Base-by-base conservation (phyloP, 75 land plant genomes). In the Picea sitchensis region DNA sequence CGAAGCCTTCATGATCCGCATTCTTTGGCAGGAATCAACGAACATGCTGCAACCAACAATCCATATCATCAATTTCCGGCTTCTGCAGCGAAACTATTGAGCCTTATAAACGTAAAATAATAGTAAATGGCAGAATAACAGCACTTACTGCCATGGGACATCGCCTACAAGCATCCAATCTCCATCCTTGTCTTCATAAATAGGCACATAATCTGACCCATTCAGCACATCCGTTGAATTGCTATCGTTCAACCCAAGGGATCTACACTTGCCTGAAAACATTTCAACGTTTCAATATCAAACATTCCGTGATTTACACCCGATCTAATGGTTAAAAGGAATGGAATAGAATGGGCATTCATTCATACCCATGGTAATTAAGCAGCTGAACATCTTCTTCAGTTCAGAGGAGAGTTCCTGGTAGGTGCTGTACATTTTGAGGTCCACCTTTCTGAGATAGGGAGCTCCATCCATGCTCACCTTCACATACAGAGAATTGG, bases 301-400 rank as follows among this genome's bases (percentile, higher is more conserved):
- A 51, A 9, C 14, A 15, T 18, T 38, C 5, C 30, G 51, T 47
- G 51, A 58, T 41, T 72, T 26, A 75, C 17, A 71, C 31, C 7
- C 0, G 0, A 1, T 65, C 30, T 8, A 17, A 20, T 18, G 32
- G 18, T 5, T 61, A 21, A 51, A 21, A 26, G 62, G n/a, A 38
- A 12, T 44, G 30, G 15, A 6, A 47, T 47, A 0, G 7, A 5
- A 47, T 14, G 44, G 8, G 62, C 1, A 34, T n/a, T 41, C 23
- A 77, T n/a, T 65, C 75, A 34, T 79, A 90, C 92, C 89, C 36
- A 73, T 85, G n/a, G 88, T 88, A 79, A 90, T 90, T 51, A 88
- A 90, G 64, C 88, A 83, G 76, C 81, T 84, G 83, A 93, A 93
- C 91, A 93, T 88, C 72, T 93, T 92, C 81, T 85, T 85, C 13